These are phyloP conservation scores for Penicillium roqueforti DNA, from an alignment of 495 filamentous ascomycete genomes.

Conservation along the genomic window DNA sequence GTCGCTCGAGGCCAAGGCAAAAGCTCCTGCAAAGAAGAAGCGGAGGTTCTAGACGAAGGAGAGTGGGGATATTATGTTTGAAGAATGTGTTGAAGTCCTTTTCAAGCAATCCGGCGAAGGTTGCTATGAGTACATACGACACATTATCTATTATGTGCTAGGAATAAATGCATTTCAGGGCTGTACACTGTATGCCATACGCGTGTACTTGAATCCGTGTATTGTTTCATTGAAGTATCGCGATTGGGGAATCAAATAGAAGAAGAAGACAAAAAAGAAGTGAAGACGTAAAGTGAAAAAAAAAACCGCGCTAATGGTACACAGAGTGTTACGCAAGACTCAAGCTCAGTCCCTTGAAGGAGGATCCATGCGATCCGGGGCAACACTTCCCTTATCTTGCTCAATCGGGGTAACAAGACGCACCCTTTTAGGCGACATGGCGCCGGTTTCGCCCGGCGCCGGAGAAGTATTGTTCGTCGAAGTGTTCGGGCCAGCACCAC, in stretches of 20 bases:
- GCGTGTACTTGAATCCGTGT: not conserved
- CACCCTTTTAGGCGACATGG: conserved; percentile 44
- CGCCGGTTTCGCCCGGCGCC: conserved; percentile 22
- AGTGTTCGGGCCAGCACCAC: conserved; percentile 18
- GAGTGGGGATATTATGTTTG: not conserved
- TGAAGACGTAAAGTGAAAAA: not conserved
- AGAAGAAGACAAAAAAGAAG: not conserved
- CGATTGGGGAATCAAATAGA: conserved; percentile 11
- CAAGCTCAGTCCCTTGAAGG: conserved; percentile 12
- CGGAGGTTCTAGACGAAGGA: conserved; percentile 49
- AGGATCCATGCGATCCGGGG: conserved; percentile 23
- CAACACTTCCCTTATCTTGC: conserved; percentile 29
- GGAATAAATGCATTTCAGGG: not conserved
- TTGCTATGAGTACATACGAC: not conserved
- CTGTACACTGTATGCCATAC: not conserved
- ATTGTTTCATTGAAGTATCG: conserved; percentile 4
- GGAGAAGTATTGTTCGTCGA: conserved; percentile 22
- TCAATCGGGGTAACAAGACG: conserved; percentile 43
- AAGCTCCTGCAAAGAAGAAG: conserved; percentile 63
- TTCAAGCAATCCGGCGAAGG: not conserved
- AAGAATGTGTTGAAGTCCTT: not conserved
- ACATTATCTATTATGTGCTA: not conserved
- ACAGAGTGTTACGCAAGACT: not conserved
- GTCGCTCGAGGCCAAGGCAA: conserved; percentile 60
- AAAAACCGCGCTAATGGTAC: not conserved